Evolutionary conservation across 1,139 yeast species (phyloP), one percentile per base, ranked within the genome.

Genomic region (Hemisphaericaspora xylofermentans): DNA sequence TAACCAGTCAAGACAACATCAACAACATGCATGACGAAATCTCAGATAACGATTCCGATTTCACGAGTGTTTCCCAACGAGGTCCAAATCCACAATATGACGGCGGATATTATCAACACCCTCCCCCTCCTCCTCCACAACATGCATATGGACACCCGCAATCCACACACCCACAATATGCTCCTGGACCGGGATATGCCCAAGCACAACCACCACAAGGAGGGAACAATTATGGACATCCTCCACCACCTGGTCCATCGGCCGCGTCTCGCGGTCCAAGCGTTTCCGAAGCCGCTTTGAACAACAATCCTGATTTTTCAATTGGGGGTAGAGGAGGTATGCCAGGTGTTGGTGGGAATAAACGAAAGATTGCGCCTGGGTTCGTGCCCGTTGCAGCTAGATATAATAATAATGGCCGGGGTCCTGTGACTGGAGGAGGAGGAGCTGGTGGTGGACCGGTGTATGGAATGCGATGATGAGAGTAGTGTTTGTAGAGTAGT

Each of bases 61-160:
- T 84, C 57, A 87, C 95, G 0, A 82, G 89, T 40, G 87, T 86
- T 4, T 83, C 93, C 9, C 94, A 86, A 61, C 67, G 94, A 54
- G 88, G 82, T 6, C 71, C 80, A n/a, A 84, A 85, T 54, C 86
- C 88, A 13, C 66, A 66, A 34, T 82, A 80, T 51, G 19, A 49
- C 47, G 7, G 43, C 21, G 33, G 41, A 10, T 37, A 38, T 13
- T 45, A 35, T 14, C 42, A 39, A 15, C 30, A 46, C 5, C 41
- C 34, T 7, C 25, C 43, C 35, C 50, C 45, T 38, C 61, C 51
- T 40, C 54, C 55, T 14, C 46, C 46, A 25, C 48, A 41, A 36
- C 57, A 53, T 29, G 57, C 54, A 41, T 50, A 42, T 21, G 40
- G 35, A 27, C 52, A 51, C 39, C 47, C 50, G 30, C 46, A 46